A percentile compares a stretch with the other conserved stretches of the same genome.
phyloP scores from a whole-genome alignment of 2,329 filamentous ascomycete genomes.

The Fusarium vanettenii region DNA sequence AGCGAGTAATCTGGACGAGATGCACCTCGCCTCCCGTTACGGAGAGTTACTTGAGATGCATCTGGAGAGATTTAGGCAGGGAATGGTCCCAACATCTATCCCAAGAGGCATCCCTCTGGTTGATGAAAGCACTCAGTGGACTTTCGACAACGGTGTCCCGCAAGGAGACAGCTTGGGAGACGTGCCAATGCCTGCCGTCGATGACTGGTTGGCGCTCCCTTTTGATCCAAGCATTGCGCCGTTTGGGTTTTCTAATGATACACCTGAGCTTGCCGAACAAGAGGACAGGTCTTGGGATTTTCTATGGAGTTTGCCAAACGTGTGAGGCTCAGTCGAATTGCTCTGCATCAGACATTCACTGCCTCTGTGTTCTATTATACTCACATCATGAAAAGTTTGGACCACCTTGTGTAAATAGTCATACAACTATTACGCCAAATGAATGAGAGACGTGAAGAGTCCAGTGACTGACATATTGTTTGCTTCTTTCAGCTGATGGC shows the following conservation, averaged over 20 bases:
- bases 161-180: not conserved
- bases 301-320: conserved; percentile 15
- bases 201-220: conserved; percentile 9
- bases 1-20: conserved; percentile 24
- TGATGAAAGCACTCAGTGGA: not conserved
- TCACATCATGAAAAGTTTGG: not conserved
- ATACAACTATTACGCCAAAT: not conserved
- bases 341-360: not conserved
- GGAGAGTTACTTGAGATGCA: conserved; percentile 27
- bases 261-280: not conserved
- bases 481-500: not conserved
- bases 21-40: conserved; percentile 29
- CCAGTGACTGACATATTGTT: not conserved
- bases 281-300: conserved; percentile 20
- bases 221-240: conserved; percentile 3
- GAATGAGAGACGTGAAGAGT: not conserved
- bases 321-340: not conserved
- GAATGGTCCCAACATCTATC: conserved; percentile 14
- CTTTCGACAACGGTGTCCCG: not conserved
- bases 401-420: not conserved
- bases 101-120: conserved; percentile 3
- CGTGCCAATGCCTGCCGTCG: not conserved
- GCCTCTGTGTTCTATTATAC: not conserved
- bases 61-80: conserved; percentile 7
- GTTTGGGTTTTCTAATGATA: conserved; percentile 9